phyloP scores from a whole-genome alignment of 2,329 filamentous ascomycete genomes.

The Aspergillus sp. region DNA sequence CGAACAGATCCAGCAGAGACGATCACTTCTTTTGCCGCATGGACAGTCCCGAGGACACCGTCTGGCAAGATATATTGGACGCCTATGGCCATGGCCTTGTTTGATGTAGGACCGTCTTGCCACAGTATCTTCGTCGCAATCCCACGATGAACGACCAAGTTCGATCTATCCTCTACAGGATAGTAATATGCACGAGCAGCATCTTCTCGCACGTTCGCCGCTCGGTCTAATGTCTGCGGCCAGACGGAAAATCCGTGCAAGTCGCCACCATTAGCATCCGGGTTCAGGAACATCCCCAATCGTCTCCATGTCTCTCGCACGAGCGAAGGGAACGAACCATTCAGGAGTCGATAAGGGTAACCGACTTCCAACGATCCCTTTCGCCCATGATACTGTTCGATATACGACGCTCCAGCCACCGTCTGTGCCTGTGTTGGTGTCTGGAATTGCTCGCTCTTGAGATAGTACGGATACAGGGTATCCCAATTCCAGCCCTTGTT shows the following conservation, averaged over 20 bases:
- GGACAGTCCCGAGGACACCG: conserved; percentile 17
- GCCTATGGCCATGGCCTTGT: conserved; percentile 17
- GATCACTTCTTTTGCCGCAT: conserved; percentile 53
- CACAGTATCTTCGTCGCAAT: conserved; percentile 12
- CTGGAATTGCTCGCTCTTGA: conserved; percentile 27
- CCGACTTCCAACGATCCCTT: conserved; percentile 28
- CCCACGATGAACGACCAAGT: conserved; percentile 31
- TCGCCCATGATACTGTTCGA: conserved; percentile 23
- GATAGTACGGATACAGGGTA: conserved; percentile 28
- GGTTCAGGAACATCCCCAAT: conserved; percentile 38
- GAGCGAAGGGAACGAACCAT: not conserved
- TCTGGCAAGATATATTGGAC: conserved; percentile 16
- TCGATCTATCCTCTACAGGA: conserved; percentile 39
- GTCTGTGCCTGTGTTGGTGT: conserved; percentile 18
- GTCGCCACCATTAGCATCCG: conserved; percentile 43
- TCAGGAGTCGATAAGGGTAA: conserved; percentile 10
- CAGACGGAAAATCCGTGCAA: conserved; percentile 46
- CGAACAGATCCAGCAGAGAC: conserved; percentile 59
- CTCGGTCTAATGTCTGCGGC: conserved; percentile 42
- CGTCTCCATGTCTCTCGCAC: conserved; percentile 35
- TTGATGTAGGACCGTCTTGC: not conserved
- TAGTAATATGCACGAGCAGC: conserved; percentile 50
- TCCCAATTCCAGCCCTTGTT: conserved; percentile 33
- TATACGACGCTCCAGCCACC: conserved; percentile 23
- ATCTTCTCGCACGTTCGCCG: conserved; percentile 43